Conservation (phyloP, 2,329 filamentous ascomycete species). For the Fusarium cyanostomum region DNA sequence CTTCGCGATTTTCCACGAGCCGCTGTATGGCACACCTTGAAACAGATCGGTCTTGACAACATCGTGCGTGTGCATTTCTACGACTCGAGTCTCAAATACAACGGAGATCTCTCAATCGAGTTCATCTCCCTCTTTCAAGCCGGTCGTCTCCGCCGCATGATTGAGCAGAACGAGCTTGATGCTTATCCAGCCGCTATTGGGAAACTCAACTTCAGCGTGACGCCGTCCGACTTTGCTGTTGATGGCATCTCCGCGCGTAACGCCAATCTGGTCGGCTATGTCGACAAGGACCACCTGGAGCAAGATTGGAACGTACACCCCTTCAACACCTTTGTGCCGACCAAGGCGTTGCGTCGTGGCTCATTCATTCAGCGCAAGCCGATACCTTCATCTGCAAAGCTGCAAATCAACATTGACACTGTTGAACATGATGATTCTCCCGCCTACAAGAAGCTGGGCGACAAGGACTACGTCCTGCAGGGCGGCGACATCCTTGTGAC, state of each 20-base stretch:
- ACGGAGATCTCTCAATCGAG: conserved; percentile 29
- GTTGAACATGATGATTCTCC: not conserved
- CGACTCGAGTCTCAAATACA: accelerated
- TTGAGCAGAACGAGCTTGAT: not conserved
- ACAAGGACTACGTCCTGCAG: not conserved
- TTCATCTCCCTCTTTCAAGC: conserved; percentile 28
- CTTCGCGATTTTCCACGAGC: conserved; percentile 29
- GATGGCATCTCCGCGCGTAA: not conserved
- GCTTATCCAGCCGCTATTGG: not conserved
- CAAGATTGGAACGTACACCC: conserved; percentile 1
- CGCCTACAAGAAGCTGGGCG: not conserved
- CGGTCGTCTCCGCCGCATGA: not conserved
- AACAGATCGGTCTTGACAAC: conserved; percentile 7
- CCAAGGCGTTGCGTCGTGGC: not conserved
- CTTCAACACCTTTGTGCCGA: not conserved
- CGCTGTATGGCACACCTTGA: conserved; percentile 36
- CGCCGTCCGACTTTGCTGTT: not conserved
- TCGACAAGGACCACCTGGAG: not conserved
- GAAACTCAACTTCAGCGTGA: not conserved
- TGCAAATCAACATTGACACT: not conserved
- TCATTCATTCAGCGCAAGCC: not conserved
- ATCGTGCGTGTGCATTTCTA: conserved; percentile 16
- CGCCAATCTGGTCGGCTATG: not conserved
- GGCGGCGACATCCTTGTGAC: not conserved
- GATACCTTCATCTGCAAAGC: not conserved